phyloP scores from a whole-genome alignment of 768 basidiomycete species.

The Sistotremastrum niveocremeum region DNA sequence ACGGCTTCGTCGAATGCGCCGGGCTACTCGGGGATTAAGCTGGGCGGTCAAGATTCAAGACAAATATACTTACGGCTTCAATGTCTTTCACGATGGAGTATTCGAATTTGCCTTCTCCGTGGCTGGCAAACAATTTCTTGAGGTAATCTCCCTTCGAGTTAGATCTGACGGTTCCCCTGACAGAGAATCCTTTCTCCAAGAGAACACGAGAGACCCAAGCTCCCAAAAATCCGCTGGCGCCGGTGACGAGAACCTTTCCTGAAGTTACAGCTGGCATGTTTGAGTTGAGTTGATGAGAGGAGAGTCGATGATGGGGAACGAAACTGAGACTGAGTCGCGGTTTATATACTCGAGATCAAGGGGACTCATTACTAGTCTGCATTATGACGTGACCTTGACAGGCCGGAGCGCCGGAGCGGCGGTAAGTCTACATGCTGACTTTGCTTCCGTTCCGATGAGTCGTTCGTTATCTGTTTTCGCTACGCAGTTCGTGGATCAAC shows the following conservation, averaged over 20 bases:
- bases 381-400: too few species aligned
- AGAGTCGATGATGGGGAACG: too few species aligned
- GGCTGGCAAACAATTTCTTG: slow-evolving; percentile 16
- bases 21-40: neutral
- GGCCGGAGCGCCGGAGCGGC: too few species aligned
- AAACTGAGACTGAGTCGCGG: too few species aligned
- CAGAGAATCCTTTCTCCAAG: slow-evolving; percentile 20
- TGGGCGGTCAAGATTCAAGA: neutral
- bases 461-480: too few species aligned
- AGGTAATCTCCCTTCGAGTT: slow-evolving; percentile 27
- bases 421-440: too few species aligned
- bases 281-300: too few species aligned
- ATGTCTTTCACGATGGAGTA: slow-evolving; percentile 64
- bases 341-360: too few species aligned
- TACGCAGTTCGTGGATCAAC: too few species aligned
- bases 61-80: slow-evolving; percentile 23
- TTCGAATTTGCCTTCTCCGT: slow-evolving; percentile 31
- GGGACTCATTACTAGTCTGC: too few species aligned
- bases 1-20: slow-evolving; percentile 72
- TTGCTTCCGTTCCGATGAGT: too few species aligned
- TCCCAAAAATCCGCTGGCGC: slow-evolving; percentile 48
- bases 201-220: slow-evolving; percentile 37
- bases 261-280: slow-evolving; percentile 23
- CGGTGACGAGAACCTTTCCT: slow-evolving; percentile 36
- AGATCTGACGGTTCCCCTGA: slow-evolving; percentile 29